Percentiles rank a stretch among this genome's conserved stretches.
These are phyloP conservation scores for Moricandia moricandioides DNA, from an alignment of 345 rosid species.

Conservation along the genomic window DNA sequence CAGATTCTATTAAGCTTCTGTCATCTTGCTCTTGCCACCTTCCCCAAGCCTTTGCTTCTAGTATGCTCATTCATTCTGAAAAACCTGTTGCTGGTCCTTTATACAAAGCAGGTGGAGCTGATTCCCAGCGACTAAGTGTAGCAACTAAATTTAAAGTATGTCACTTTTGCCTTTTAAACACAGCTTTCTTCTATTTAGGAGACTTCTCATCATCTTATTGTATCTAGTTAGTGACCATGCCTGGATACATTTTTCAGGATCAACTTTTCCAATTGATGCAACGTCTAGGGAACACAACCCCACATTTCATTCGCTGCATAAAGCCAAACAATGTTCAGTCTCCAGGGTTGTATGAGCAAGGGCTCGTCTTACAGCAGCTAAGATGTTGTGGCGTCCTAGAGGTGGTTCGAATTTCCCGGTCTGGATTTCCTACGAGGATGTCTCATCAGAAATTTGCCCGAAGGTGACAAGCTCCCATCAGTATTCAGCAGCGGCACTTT, in stretches of 20 bases:
- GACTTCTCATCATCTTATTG: not conserved
- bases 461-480: slow-evolving; percentile 47
- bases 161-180: not conserved
- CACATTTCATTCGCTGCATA: slow-evolving; percentile 91
- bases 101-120: slow-evolving; percentile 92
- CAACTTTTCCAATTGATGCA: slow-evolving; percentile 66
- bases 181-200: slow-evolving; percentile 2
- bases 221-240: slow-evolving; percentile 16
- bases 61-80: slow-evolving; percentile 72
- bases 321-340: slow-evolving; percentile 76
- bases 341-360: slow-evolving; percentile 65
- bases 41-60: slow-evolving; percentile 84
- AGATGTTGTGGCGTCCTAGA: slow-evolving; percentile 87
- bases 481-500: not conserved
- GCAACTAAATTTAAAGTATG: slow-evolving; percentile 90
- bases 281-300: slow-evolving; percentile 79
- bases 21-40: slow-evolving; percentile 87
- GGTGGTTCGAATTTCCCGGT: slow-evolving; percentile 80
- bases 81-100: slow-evolving; percentile 73
- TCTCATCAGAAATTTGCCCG: slow-evolving; percentile 76
- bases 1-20: slow-evolving; percentile 87
- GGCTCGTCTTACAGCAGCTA: slow-evolving; percentile 76
- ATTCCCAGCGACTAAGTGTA: slow-evolving; percentile 91
- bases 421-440: slow-evolving; percentile 85
- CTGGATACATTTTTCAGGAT: slow-evolving; percentile 30